A percentile compares a stretch with the other conserved stretches of the same genome.
phyloP scores from a whole-genome alignment of 345 rosid species.

The Gossypium longicalyx region DNA sequence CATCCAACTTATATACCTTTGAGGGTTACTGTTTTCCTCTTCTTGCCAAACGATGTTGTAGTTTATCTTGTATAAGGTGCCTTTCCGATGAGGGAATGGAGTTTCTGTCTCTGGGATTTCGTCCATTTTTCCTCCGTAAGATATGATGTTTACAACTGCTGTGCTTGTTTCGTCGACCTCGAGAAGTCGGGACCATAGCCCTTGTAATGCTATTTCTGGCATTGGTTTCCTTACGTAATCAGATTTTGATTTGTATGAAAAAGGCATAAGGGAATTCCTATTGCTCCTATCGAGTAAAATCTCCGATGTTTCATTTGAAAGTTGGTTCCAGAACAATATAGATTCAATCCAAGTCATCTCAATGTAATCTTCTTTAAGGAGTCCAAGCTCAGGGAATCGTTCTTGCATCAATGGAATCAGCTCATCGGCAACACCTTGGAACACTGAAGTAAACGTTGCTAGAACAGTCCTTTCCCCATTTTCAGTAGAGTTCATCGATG shows the following conservation, averaged over 20 bases:
- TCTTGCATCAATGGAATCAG: background rate
- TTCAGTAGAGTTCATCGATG: background rate
- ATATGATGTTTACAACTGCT: background rate
- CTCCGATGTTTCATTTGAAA: background rate
- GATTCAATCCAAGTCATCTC: slow-evolving; percentile 12
- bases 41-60: background rate
- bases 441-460: background rate
- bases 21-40: background rate
- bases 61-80: background rate
- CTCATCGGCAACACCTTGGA: background rate
- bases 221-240: background rate
- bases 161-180: background rate
- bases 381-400: slow-evolving; percentile 3
- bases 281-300: background rate
- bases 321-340: background rate
- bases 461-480: background rate
- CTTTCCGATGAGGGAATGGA: slow-evolving; percentile 5
- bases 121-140: slow-evolving; percentile 6
- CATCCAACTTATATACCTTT: background rate
- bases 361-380: background rate
- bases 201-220: background rate
- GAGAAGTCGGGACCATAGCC: background rate
- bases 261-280: background rate
- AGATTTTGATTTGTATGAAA: background rate
- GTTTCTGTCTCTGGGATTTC: background rate